A percentile compares a stretch with the other conserved stretches of the same genome.
These are phyloP conservation scores for Hirsutella rhossiliensis DNA, from an alignment of 2,329 filamentous ascomycete genomes.

Conservation along the genomic window DNA sequence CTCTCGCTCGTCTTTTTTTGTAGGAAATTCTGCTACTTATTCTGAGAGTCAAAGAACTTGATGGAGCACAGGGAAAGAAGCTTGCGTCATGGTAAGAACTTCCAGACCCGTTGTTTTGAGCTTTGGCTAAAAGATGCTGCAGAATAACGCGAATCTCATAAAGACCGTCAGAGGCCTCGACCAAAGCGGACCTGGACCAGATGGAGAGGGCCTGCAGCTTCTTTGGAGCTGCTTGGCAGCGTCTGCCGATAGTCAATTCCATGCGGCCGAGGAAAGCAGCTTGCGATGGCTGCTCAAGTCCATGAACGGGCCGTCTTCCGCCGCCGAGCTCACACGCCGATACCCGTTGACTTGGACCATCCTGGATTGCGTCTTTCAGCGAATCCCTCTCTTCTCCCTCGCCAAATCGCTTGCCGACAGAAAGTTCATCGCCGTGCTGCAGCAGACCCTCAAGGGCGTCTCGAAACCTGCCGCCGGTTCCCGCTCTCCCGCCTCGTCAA, in stretches of 20 bases:
- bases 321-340: slow-evolving; percentile 40
- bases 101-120: background rate
- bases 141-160: slow-evolving; percentile 30
- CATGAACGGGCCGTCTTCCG: slow-evolving; percentile 35
- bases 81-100: background rate
- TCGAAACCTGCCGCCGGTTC: slow-evolving; percentile 20
- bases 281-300: slow-evolving; percentile 52
- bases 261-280: slow-evolving; percentile 43
- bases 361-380: slow-evolving; percentile 44
- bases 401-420: slow-evolving; percentile 61
- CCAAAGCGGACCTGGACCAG: slow-evolving; percentile 30
- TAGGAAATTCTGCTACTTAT: too few relatives aligned
- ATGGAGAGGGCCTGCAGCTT: slow-evolving; percentile 33
- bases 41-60: too few relatives aligned
- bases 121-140: background rate
- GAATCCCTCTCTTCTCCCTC: slow-evolving; percentile 57
- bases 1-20: too few relatives aligned
- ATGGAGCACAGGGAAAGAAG: too few relatives aligned
- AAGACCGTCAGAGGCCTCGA: slow-evolving; percentile 43
- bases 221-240: slow-evolving; percentile 37
- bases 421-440: slow-evolving; percentile 53
- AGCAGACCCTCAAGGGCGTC: slow-evolving; percentile 51
- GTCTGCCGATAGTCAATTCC: slow-evolving; percentile 29
- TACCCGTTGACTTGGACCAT: slow-evolving; percentile 50
- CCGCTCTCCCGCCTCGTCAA: slow-evolving; percentile 17